These are phyloP conservation scores for Blastobotrys illinoisensis DNA, from an alignment of 1,139 yeast species.

Conservation along the genomic window DNA sequence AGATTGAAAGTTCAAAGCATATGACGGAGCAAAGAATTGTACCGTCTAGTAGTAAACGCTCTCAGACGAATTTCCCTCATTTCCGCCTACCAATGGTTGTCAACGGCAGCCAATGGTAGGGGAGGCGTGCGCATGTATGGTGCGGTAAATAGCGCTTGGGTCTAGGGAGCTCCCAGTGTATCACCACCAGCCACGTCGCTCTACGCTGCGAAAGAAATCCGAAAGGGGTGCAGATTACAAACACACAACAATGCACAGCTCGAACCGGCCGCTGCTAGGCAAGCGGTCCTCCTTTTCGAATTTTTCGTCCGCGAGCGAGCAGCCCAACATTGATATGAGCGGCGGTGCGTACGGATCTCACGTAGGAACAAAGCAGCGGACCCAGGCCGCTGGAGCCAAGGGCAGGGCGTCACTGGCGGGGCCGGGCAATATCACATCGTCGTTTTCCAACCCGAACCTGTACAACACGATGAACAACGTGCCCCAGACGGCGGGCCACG, in stretches of 20 bases:
- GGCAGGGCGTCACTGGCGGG: neutral
- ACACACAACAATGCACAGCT: neutral
- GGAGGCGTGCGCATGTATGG: neutral
- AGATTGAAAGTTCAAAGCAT: neutral
- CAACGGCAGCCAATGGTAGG: neutral
- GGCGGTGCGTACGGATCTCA: neutral
- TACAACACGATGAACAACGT: neutral
- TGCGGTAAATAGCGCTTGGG: neutral
- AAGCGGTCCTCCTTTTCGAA: neutral
- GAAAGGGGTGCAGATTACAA: neutral
- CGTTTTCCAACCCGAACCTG: neutral
- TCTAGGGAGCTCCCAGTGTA: neutral
- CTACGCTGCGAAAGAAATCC: no score
- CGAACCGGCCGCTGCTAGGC: neutral
- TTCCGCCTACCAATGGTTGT: no score
- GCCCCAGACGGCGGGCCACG: conserved; percentile 5
- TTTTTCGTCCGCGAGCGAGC: neutral
- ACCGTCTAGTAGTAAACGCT: no score
- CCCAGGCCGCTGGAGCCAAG: neutral
- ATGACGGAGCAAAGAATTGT: no score
- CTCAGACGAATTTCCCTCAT: no score
- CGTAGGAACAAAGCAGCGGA: neutral
- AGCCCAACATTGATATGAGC: neutral
- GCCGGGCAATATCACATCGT: neutral
- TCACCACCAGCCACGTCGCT: neutral